These are phyloP conservation scores for Clarkia xantiana DNA, from an alignment of 345 rosid genomes.

Conservation along the genomic window DNA sequence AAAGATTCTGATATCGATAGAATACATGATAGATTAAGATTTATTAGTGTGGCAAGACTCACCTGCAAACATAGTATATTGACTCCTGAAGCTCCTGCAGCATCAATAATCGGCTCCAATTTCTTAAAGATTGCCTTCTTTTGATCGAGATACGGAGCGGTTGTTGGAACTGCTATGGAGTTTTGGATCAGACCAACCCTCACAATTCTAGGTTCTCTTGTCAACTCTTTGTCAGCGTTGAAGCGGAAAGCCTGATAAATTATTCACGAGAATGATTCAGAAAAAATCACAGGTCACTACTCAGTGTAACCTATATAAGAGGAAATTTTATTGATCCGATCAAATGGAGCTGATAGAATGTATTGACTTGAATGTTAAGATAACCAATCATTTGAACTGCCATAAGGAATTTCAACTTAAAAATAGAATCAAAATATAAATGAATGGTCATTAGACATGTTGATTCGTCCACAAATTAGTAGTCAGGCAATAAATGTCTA, in stretches of 20 bases:
- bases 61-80: conserved; percentile 89
- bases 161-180: conserved; percentile 72
- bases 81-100: conserved; percentile 84
- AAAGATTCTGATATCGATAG: not conserved
- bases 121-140: conserved; percentile 53
- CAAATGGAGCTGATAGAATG: not conserved
- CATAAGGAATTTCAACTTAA: not conserved
- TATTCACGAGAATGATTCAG: conserved; percentile 3
- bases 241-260: conserved; percentile 47
- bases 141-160: conserved; percentile 53
- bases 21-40: not conserved
- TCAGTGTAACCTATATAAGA: not conserved
- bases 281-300: not conserved
- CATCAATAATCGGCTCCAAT: conserved; percentile 56
- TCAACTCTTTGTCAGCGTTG: conserved; percentile 52
- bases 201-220: conserved; percentile 63
- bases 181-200: conserved; percentile 92
- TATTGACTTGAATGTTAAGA: no score
- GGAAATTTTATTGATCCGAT: not conserved
- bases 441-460: not conserved
- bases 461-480: not conserved
- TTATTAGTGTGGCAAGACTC: not conserved
- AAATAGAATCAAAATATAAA: not conserved
- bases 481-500: conserved; percentile 2
- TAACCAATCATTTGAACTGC: no score